Evolutionary conservation across 306 rosid species (phyloP), one percentile per base, ranked within the genome.

Genomic region (Castanea mollissima): DNA sequence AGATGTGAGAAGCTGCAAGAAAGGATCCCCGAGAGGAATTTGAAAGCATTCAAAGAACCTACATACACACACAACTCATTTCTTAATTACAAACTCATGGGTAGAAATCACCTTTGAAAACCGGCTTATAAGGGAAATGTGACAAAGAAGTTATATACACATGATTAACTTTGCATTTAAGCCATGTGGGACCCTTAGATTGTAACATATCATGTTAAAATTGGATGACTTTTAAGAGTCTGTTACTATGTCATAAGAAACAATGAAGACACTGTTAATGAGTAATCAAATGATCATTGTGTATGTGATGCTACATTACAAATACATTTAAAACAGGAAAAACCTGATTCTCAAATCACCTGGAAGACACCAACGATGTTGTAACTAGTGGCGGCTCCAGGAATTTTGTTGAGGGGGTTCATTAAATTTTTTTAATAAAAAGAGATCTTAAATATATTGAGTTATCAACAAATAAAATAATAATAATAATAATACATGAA

Each of bases 351-450:
- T 64, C 54, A 46, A 68, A 80, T 86, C 85, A 95, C 98, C 97
- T 93, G 99, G 72, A 98, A 91, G 78, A 91, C 96, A 76, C 97
- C 99, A 79, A 95, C 97, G 55, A 95, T 86, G 86, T 89, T 92
- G 82, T 90, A 95, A 44, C 98, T 0, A 23, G 23, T 23, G 23
- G 23, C 23, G 23, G 1, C 1, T 23, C 1, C 23, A 23, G 1
- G 23, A 23, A 23, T 23, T 23, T 23, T 23, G 23, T 23, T 23
- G 23, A 23, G 23, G 23, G 1, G 23, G 23, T 23, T 23, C 23
- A 23, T 23, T 23, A 23, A 23, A 23, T 23, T 23, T 23, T 23
- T 23, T 23, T 23, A 23, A 23, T 23, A 0, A 23, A 23, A 23
- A 23, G 23, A 23, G 23, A 23, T 0, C 23, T 23, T 23, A 23